Base-by-base conservation (phyloP, 345 rosid species). In the Eucalyptus erythrocorys region DNA sequence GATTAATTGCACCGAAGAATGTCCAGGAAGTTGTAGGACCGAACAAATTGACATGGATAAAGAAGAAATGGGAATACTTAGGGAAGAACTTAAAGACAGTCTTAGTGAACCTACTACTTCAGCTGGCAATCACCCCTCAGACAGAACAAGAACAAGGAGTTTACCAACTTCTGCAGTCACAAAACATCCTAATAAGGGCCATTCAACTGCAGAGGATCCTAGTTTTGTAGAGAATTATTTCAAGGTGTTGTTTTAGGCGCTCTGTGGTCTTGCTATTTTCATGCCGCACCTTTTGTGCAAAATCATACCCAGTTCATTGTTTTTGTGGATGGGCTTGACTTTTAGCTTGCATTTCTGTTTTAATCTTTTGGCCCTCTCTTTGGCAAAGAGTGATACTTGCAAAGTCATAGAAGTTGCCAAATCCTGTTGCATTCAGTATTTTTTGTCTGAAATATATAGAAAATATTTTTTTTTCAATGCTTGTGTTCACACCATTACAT, bases 181-280 rank as follows among this genome's bases (percentile, higher is more conserved):
- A 68, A 95, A 90, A 86, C 91, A 94, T 90, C 93, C 93, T 88
- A 87, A 53, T 90, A 90, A 87, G 90, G 86, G 91, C 21, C 98
- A 94, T 91, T 96, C 98, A 92, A 94, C 96, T 88, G 92, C 94
- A 85, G 97, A 92, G 85, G 99, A 96, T 91, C 98, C 99, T 80
- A 94, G 95, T 93, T 97, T 97, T 93, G 98, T 97, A 85, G 98
- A 96, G 88, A 96, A 96, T 90, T 97, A 97, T 93, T 97, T 97
- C 90, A 97, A 95, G 98, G 99, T 96, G 92, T 45, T 50, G 64
- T 86, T 43, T 87, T 53, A 13, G 88, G 53, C 40, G 86, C 88
- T 50, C 86, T 81, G 24, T 26, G 24, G 27, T 85, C 59, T 48
- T 85, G 32, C 51, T 43, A 10, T 48, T n/a, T 49, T 50, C 47